Evolutionary conservation across 208 protist species (phyloP).

Genomic region (Leishmania amazonensis): DNA sequence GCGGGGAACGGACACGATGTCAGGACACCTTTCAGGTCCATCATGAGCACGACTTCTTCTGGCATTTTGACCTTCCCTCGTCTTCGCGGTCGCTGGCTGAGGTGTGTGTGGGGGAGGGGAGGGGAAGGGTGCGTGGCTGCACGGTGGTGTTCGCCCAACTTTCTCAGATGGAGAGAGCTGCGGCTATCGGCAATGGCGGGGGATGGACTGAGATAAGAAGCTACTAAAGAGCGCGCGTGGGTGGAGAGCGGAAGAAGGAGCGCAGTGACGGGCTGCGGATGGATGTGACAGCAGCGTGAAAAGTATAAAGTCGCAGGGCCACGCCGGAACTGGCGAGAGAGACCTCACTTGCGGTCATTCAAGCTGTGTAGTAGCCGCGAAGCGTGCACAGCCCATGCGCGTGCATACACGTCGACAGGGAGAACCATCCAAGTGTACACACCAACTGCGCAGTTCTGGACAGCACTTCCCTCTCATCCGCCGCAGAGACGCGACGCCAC

Average conservation of each 20-base stretch:
- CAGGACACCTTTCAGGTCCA: constrained; percentile 72
- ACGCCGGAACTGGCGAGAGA: neutral
- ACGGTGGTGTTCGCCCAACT: neutral
- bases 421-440: neutral
- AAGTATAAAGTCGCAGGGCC: neutral
- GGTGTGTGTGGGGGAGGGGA: neutral
- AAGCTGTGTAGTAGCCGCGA: neutral
- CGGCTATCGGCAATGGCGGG: neutral
- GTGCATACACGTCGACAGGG: neutral
- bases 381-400: neutral
- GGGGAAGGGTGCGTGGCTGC: neutral
- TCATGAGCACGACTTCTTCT: constrained; percentile 77
- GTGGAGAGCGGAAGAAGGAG: neutral
- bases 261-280: neutral
- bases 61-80: constrained; percentile 38
- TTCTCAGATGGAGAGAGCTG: neutral
- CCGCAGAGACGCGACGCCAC: neutral
- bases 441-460: neutral
- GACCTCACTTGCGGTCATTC: neutral
- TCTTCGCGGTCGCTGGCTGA: neutral
- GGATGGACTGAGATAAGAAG: neutral
- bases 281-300: neutral
- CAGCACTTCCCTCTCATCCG: neutral
- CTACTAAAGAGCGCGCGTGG: neutral
- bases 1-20: constrained; percentile 71